Percentiles rank a stretch among this genome's conserved stretches.
phyloP scores from a whole-genome alignment of 2,329 filamentous ascomycete genomes.

The Hymenoscyphus scutula region DNA sequence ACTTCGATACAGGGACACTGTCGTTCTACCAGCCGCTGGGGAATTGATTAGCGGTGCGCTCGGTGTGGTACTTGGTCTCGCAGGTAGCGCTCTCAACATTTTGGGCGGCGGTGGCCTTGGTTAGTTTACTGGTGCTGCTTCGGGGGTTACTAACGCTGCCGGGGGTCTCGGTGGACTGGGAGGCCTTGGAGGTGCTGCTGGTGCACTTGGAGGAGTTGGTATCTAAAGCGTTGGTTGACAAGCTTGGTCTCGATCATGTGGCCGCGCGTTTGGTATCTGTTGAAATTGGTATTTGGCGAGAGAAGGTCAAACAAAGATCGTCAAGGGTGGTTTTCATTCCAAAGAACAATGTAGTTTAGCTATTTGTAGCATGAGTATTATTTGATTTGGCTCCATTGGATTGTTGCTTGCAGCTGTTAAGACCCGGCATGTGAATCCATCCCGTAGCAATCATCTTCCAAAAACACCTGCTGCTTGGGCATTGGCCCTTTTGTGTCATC shows the following conservation, averaged over 20 bases:
- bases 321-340: not conserved
- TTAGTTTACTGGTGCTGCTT: no score
- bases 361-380: not conserved
- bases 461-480: not conserved
- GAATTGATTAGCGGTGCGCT: not conserved
- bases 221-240: not conserved
- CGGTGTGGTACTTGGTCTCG: not conserved
- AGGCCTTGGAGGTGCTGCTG: not conserved
- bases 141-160: no score
- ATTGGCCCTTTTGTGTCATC: not conserved
- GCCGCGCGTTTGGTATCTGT: not conserved
- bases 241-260: no score
- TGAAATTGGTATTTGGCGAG: not conserved
- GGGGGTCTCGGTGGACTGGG: not conserved
- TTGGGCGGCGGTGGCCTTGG: not conserved
- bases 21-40: not conserved
- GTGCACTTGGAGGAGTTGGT: no score
- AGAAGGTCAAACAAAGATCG: not conserved
- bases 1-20: not conserved
- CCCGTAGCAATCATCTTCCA: not conserved
- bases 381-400: not conserved
- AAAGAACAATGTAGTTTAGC: constrained; percentile 1
- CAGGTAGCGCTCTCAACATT: not conserved
- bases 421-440: not conserved
- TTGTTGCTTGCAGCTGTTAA: not conserved